A percentile compares a stretch with the other conserved stretches of the same genome.
Evolutionary conservation across 495 filamentous ascomycete genomes (phyloP).

Genomic region (Penicillium flavigenum): DNA sequence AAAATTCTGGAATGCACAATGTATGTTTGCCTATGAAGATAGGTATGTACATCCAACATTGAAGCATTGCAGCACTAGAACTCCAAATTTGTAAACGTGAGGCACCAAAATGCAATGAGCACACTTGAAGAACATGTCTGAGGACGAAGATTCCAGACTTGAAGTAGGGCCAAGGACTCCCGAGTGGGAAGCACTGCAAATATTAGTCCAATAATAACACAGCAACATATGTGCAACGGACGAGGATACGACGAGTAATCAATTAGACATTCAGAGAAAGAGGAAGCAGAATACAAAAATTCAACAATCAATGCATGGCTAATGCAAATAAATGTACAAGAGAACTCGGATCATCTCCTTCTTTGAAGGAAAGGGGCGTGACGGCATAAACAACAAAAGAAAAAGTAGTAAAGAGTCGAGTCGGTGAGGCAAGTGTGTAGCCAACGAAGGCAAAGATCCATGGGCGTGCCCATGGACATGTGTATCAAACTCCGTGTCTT

Average conservation of each 20-base stretch:
- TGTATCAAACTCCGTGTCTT: constrained; percentile 24
- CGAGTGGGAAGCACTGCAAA: neutral
- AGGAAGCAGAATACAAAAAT: constrained; percentile 1
- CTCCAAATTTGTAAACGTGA: neutral
- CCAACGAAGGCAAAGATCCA: constrained; percentile 5
- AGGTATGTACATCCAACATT: neutral
- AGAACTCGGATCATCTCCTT: constrained; percentile 23
- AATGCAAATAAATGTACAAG: constrained; percentile 38
- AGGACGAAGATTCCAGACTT: neutral
- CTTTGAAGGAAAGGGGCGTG: constrained; percentile 32
- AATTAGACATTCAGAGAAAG: constrained; percentile 9
- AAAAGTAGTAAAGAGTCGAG: constrained; percentile 27
- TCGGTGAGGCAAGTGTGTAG: constrained; percentile 11
- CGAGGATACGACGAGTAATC: constrained; percentile 2
- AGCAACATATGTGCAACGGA: neutral
- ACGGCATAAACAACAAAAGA: constrained; percentile 39
- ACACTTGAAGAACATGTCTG: neutral
- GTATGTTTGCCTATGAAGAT: neutral
- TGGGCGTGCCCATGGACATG: neutral
- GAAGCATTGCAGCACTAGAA: neutral
- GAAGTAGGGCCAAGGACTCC: neutral
- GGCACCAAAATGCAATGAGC: neutral
- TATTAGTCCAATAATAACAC: neutral
- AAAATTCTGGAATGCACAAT: neutral
- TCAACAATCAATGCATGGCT: constrained; percentile 20